Percentiles rank a stretch among this genome's conserved stretches.
Conservation (phyloP, 2,329 filamentous ascomycete species). For the Ophiocordyceps australis region DNA sequence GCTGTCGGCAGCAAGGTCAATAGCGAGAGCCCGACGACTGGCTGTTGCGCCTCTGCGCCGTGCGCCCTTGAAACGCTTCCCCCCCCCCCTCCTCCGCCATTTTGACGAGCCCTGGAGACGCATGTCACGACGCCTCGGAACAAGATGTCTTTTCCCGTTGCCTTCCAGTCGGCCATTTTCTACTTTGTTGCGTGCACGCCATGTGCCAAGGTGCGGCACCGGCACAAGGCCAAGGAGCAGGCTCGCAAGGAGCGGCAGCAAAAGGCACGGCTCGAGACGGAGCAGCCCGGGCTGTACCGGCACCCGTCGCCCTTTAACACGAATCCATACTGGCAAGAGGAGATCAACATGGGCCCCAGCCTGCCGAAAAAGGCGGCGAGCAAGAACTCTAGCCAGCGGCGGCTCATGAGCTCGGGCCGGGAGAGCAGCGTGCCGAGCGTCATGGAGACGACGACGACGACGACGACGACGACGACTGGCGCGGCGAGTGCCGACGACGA, state of each 20-base stretch:
- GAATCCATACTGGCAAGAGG: conserved; percentile 77
- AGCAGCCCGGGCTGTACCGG: conserved; percentile 56
- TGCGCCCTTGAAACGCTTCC: too few relatives aligned
- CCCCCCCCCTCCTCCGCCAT: too few relatives aligned
- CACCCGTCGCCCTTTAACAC: conserved; percentile 74
- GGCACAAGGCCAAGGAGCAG: conserved; percentile 51
- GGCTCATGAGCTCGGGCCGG: conserved; percentile 36
- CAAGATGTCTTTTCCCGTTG: conserved; percentile 34
- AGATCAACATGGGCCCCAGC: conserved; percentile 67
- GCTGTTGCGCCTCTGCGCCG: too few relatives aligned
- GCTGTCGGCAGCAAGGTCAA: too few relatives aligned
- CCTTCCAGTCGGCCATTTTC: conserved; percentile 60
- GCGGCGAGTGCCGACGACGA: conserved; percentile 18
- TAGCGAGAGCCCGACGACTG: too few relatives aligned
- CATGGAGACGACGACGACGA: conserved; percentile 17
- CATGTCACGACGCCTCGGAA: too few relatives aligned
- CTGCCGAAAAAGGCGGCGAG: conserved; percentile 43
- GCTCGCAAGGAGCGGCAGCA: conserved; percentile 50
- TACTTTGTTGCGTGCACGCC: conserved; percentile 63
- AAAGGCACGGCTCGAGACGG: conserved; percentile 43
- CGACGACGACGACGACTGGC: conserved; percentile 15
- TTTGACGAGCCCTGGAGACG: too few relatives aligned
- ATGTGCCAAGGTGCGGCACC: conserved; percentile 54
- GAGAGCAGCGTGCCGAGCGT: conserved; percentile 29
- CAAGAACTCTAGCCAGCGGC: conserved; percentile 40